Base-by-base conservation (phyloP, 768 basidiomycete species). In the Amanita rimosa region DNA sequence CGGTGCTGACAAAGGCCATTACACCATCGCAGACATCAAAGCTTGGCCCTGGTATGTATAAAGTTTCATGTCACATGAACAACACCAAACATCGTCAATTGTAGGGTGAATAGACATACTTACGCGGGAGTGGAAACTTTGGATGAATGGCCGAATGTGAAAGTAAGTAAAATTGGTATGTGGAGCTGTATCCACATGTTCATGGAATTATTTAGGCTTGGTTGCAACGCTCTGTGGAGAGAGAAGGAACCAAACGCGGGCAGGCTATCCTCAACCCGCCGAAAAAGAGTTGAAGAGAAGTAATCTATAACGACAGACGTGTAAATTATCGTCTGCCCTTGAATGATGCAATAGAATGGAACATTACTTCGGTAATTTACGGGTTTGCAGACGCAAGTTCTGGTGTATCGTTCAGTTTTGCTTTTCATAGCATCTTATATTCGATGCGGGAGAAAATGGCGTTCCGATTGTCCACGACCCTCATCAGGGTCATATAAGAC, bases 1-100 rank as follows among this genome's bases (percentile, higher is more conserved):
- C 11, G 90, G 92, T 14, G 67, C 79, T 8, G 83, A 77, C 0
- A 68, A 69, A 48, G 86, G 85, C 22, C 79, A 76, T 54, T 77
- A 74, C 60, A 79, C 72, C 38, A 63, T 92, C 38, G 91, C 85
- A 7, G 87, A 89, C 57, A 64, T 85, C 48, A 90, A 88, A 50
- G 69, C 71, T 2, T 59, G 75, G 50, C 71, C 83, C 4, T 88
- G 84, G 48, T 49, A 10, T 19, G 48, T 42, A 33, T 11, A 8
- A 21, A 14, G 14, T 3, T 35, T 13, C 6, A 41, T 9, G 27
- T 3, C 5, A 6, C 9, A 33, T 2, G 22, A 6, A 17, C 14
- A 21, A 10, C 2, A 16, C 29, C 41, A 13, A 11, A 11, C 13
- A 21, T 16, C 16, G 3, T 14, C n/a, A 11, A 3, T 24, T 29